Percentiles rank a stretch among this genome's conserved stretches.
These are phyloP conservation scores for Lotmaria passim DNA, from an alignment of 208 protist species.

Conservation along the genomic window DNA sequence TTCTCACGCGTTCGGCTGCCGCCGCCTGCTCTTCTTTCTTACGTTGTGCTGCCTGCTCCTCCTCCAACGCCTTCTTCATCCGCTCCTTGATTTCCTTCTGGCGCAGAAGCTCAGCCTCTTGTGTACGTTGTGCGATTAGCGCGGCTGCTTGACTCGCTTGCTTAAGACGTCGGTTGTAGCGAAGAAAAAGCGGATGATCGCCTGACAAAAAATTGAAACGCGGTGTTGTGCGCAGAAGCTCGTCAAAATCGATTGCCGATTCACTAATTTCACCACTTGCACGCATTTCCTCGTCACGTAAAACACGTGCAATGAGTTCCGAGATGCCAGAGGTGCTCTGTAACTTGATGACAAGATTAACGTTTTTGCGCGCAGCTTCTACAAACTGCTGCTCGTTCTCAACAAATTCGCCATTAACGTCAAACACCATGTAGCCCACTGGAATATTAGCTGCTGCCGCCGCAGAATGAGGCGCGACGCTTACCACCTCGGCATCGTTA, in stretches of 20 bases:
- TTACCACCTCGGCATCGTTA: conserved; percentile 71
- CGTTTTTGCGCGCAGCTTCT: conserved; percentile 37
- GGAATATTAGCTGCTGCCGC: conserved; percentile 69
- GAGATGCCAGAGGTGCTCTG: conserved; percentile 66
- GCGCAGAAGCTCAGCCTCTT: conserved; percentile 64
- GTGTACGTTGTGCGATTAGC: conserved; percentile 59
- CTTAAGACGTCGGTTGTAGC: conserved; percentile 68
- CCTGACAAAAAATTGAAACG: conserved; percentile 82
- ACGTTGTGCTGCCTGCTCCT: conserved; percentile 28
- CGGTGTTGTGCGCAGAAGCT: conserved; percentile 73
- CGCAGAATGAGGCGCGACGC: conserved; percentile 45
- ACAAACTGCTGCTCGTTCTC: conserved; percentile 61
- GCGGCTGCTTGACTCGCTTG: conserved; percentile 57
- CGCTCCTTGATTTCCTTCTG: conserved; percentile 57
- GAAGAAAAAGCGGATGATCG: conserved; percentile 76
- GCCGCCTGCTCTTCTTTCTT: conserved; percentile 36
- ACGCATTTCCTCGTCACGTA: conserved; percentile 58
- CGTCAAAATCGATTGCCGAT: conserved; percentile 56
- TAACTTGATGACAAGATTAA: conserved; percentile 76
- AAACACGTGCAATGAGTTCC: conserved; percentile 73
- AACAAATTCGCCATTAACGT: conserved; percentile 80
- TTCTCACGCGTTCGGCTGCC: conserved; percentile 14
- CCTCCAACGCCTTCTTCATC: conserved; percentile 53
- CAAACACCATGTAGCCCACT: conserved; percentile 68
- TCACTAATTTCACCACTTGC: conserved; percentile 15